These are phyloP conservation scores for Penicillium sp. DNA, from an alignment of 2,329 filamentous ascomycete genomes.

Conservation along the genomic window DNA sequence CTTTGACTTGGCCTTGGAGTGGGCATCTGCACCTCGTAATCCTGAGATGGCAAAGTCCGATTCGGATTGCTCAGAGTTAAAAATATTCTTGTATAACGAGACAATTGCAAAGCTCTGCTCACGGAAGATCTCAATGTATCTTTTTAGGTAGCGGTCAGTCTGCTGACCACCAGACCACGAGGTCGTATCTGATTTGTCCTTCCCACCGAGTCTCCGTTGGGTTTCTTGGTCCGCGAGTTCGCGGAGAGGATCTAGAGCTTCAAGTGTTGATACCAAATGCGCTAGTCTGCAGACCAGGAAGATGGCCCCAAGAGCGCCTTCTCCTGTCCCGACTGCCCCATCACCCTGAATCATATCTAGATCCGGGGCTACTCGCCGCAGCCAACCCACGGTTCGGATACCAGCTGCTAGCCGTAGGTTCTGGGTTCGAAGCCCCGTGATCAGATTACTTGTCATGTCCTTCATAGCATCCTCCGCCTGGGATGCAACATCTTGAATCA, in stretches of 20 bases:
- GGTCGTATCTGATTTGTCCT: slow-evolving; percentile 26
- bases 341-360: slow-evolving; percentile 53
- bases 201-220: slow-evolving; percentile 41
- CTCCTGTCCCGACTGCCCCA: slow-evolving; percentile 35
- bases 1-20: slow-evolving; percentile 22
- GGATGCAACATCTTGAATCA: slow-evolving; percentile 69
- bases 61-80: slow-evolving; percentile 58
- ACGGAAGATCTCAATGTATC: slow-evolving; percentile 95
- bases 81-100: slow-evolving; percentile 90
- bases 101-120: slow-evolving; percentile 97
- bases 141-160: slow-evolving; percentile 89
- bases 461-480: slow-evolving; percentile 88
- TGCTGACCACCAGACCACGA: slow-evolving; percentile 68
- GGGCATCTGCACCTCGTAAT: slow-evolving; percentile 28
- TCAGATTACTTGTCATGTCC: slow-evolving; percentile 80
- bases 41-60: slow-evolving; percentile 30
- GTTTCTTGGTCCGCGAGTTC: slow-evolving; percentile 89
- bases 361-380: slow-evolving; percentile 82
- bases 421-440: slow-evolving; percentile 72
- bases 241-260: slow-evolving; percentile 78
- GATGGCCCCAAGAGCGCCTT: slow-evolving; percentile 74
- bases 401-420: slow-evolving; percentile 84
- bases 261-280: slow-evolving; percentile 75
- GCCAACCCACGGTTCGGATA: slow-evolving; percentile 86
- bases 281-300: slow-evolving; percentile 84